Evolutionary conservation across 192 early-diverging fungal species (phyloP).

Genomic region (Coemansia sp.): DNA sequence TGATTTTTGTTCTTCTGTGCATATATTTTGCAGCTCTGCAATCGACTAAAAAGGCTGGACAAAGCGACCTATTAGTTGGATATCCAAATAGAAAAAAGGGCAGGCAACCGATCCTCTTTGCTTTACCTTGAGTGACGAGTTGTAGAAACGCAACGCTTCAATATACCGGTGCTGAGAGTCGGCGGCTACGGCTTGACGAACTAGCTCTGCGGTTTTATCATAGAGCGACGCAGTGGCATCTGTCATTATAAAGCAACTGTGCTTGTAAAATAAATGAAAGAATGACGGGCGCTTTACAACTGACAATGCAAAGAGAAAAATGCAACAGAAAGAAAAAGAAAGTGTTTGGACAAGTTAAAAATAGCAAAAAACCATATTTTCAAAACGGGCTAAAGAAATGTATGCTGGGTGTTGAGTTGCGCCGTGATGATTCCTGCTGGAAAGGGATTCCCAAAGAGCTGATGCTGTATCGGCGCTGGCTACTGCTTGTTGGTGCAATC

Average conservation of each 20-base stretch:
- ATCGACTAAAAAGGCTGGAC: conserved; percentile 11
- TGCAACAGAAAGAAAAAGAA: neutral
- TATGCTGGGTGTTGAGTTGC: neutral
- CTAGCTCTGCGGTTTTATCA: conserved; percentile 27
- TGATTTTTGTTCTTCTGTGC: conserved; percentile 3
- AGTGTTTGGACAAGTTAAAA: no score
- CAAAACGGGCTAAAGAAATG: neutral
- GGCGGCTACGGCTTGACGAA: conserved; percentile 36
- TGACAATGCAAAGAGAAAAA: neutral
- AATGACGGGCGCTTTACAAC: neutral
- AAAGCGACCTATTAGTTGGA: no score
- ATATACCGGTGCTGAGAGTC: conserved; percentile 15
- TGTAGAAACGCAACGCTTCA: conserved; percentile 27
- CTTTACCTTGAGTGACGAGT: conserved; percentile 19
- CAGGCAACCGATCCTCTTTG: no score
- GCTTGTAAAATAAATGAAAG: conserved; percentile 1
- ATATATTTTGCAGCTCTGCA: conserved; percentile 8
- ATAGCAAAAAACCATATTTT: neutral
- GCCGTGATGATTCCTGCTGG: neutral
- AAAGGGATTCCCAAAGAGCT: conserved; percentile 1
- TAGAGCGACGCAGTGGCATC: conserved; percentile 20
- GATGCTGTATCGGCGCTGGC: conserved; percentile 10
- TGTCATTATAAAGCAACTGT: conserved; percentile 10
- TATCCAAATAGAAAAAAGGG: no score
- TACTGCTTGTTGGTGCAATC: neutral